Evolutionary conservation across 2,329 filamentous ascomycete species (phyloP).

Genomic region (Exophiala mesophila): DNA sequence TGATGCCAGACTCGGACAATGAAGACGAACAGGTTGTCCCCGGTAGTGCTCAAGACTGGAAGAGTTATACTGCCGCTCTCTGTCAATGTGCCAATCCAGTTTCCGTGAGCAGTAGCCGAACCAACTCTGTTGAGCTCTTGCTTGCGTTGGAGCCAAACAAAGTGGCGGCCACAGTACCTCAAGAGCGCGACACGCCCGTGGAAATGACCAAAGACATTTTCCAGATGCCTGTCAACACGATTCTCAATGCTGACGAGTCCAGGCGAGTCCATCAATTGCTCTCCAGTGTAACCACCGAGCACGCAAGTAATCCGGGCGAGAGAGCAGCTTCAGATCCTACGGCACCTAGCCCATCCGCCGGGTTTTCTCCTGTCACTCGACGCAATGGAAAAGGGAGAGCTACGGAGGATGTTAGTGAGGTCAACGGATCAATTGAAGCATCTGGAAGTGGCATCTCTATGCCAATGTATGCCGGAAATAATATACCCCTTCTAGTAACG

Average conservation of each 20-base stretch:
- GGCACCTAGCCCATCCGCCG: neutral
- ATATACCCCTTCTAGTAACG: neutral
- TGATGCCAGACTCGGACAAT: slow-evolving; percentile 16
- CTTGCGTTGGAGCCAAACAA: slow-evolving; percentile 17
- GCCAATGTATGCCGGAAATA: neutral
- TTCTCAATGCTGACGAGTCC: slow-evolving; percentile 16
- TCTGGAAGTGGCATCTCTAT: neutral
- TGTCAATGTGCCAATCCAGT: slow-evolving; percentile 13
- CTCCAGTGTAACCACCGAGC: neutral
- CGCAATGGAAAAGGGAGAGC: neutral
- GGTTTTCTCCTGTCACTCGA: neutral
- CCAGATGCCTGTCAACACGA: slow-evolving; percentile 21
- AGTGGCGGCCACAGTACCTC: slow-evolving; percentile 8
- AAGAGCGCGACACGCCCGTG: neutral
- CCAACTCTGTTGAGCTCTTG: slow-evolving; percentile 16
- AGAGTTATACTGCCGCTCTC: slow-evolving; percentile 5
- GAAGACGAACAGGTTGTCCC: slow-evolving; percentile 15
- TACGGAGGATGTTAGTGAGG: neutral
- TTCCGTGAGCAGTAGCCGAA: slow-evolving; percentile 2
- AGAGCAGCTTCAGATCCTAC: neutral
- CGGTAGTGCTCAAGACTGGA: slow-evolving; percentile 16
- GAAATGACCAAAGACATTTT: slow-evolving; percentile 10
- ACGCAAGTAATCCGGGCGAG: neutral
- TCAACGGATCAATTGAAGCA: neutral
- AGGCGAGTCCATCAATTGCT: slow-evolving; percentile 12